Base-by-base conservation (phyloP, 2,329 filamentous ascomycete species). In the Xenosphaeropsis pyriputrescens region DNA sequence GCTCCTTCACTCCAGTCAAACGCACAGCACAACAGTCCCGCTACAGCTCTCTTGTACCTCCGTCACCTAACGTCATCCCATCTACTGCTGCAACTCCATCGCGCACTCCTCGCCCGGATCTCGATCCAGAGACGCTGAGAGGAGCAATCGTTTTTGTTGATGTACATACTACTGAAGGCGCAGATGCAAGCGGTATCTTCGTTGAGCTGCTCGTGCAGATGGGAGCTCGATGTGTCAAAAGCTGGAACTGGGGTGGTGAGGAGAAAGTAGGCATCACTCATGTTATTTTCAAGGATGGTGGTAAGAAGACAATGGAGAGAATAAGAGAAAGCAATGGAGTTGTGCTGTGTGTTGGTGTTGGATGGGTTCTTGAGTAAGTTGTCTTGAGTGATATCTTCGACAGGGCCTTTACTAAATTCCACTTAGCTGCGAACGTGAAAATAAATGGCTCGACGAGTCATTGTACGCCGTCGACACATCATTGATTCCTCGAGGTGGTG, bases 251-350 rank as follows among this genome's bases (percentile, higher is more conserved):
- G 79, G 79, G 79, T 50, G 73, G 75, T 6, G 57, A 29, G 29
- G 49, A 43, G 35, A 80, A 75, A 53, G 63, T 85, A 41, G 81
- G 79, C 5, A 84, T 93, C 49, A 93, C 85, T 0, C 86, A 94
- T 52, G 82, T 94, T 6, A 75, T 94, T 6, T 94, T 78, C 65
- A 94, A 93, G 56, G 86, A 93, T 51, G 86, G 86, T 34, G 77
- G 77, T 32, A 78, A 79, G 51, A 68, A 79, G 18, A 93, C 85
- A 1, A 59, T 94, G 46, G 79, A 93, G 53, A 93, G 86, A 58
- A 79, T 89, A 6, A 68, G 75, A 40, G 71, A 79, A 48, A 77
- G 73, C 30, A 68, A 72, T 12, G 84, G 84, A 5, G 65, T 83
- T 19, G 82, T 94, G 29, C 77, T 84, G 48, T 93, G 85, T 58